phyloP scores from a whole-genome alignment of 768 basidiomycete genomes.

The Leccinum ochraceum region DNA sequence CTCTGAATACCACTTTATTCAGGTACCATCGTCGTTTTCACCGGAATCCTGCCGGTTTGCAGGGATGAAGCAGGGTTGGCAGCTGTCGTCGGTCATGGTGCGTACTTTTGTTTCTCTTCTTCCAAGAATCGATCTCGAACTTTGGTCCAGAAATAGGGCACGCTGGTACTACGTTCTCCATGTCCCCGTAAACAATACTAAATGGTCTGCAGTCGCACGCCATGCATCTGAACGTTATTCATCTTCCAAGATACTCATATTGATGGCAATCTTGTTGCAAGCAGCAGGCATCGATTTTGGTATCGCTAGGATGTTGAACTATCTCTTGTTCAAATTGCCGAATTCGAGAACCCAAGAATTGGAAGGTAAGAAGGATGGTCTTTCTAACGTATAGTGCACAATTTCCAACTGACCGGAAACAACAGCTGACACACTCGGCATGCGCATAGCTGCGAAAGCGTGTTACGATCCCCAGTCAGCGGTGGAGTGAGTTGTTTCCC shows the following conservation, averaged over 20 bases:
- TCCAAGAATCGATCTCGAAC: conserved; percentile 1
- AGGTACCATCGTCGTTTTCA: conserved; percentile 85
- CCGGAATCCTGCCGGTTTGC: conserved; percentile 81
- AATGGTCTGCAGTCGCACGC: conserved; percentile 48
- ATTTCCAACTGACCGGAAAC: conserved; percentile 4
- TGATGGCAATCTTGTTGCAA: conserved; percentile 43
- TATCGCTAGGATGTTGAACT: conserved; percentile 48
- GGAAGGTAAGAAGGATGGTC: conserved; percentile 54
- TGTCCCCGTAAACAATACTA: neutral
- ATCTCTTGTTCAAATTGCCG: conserved; percentile 66
- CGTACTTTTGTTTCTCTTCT: neutral
- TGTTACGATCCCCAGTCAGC: conserved; percentile 85
- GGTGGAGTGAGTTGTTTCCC: conserved; percentile 49
- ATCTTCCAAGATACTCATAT: conserved; percentile 41
- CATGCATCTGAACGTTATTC: conserved; percentile 54
- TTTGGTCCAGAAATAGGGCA: conserved; percentile 72
- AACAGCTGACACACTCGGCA: conserved; percentile 83
- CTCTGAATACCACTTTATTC: neutral
- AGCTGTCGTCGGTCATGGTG: conserved; percentile 83
- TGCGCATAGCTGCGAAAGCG: conserved; percentile 76
- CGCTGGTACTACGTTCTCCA: conserved; percentile 44
- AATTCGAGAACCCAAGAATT: conserved; percentile 81
- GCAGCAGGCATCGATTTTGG: conserved; percentile 56
- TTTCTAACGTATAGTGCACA: neutral
- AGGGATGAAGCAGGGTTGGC: conserved; percentile 81